Evolutionary conservation across 352 stramenopile species (phyloP), one percentile per base, ranked within the genome.

Genomic region (Peronospora belbahrii): DNA sequence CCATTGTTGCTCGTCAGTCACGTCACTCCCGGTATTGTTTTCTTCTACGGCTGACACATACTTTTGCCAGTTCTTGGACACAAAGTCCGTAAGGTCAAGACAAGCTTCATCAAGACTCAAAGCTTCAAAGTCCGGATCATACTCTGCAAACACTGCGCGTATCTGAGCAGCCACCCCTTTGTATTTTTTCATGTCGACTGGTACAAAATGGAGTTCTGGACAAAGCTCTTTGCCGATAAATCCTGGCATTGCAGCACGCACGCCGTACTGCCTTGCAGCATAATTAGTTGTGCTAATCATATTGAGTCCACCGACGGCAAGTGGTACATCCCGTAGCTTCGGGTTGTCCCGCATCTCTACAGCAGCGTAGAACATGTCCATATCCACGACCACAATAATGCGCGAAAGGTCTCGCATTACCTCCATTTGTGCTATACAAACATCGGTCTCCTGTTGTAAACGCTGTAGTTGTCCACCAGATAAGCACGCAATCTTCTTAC

Each of bases 261-360:
- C 94, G 23, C 95, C 95, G 59, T 92, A 97, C 54, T 94, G 79
- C 24, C 95, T 72, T 10, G 95, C 95, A 3, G 78, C 70, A 65
- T 98, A 98, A 64, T 98, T 98, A 46, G 88, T 88, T 4, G 95
- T 98, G 11, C 68, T 85, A 55, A 98, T 97, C 93, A 98, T 98
- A 34, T 65, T 73, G 22, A 86, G 71, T 2, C 84, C 83, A 6
- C 95, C 95, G 5, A 98, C 94, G 5, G 88, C 94, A 4, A 97
- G 82, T 4, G 94, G 94, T 24, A 95, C 72, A 35, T 95, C 64
- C 3, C 71, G 60, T 11, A 98, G 66, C 18, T 78, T 56, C 2
- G 91, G 92, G 48, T 90, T 73, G 61, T 95, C 78, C n/a, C 95
- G 72, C 65, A 98, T 95, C 54, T 98, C 91, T 31, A 97, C 96